phyloP scores from a whole-genome alignment of 176 grass and related monocot species.

The Eragrostis nindensis region DNA sequence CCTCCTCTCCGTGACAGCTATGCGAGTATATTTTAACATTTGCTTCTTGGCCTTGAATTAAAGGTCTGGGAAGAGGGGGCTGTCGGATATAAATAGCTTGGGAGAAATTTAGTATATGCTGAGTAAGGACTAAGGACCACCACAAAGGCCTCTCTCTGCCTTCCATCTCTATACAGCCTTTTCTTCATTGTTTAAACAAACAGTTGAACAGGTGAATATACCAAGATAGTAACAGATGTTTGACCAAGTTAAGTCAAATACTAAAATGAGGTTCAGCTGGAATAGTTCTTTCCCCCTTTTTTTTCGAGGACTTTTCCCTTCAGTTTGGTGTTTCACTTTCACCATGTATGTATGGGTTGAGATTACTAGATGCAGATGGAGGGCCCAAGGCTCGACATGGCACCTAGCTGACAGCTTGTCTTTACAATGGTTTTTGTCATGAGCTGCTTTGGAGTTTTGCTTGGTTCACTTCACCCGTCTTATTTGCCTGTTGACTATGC shows the following conservation, averaged over 20 bases:
- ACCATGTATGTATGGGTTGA: slow-evolving; percentile 16
- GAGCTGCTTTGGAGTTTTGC: slow-evolving; percentile 15
- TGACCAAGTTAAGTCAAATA: slow-evolving; percentile 22
- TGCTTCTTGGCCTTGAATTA: slow-evolving; percentile 42
- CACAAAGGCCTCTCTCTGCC: slow-evolving; percentile 24
- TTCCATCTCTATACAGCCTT: slow-evolving; percentile 21
- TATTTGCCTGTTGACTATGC: slow-evolving; percentile 49
- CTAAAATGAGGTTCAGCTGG: neutral
- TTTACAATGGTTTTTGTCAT: slow-evolving; percentile 33
- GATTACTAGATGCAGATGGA: slow-evolving; percentile 26
- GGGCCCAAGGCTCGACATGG: neutral
- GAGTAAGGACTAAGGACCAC: slow-evolving; percentile 28
- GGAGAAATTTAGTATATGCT: slow-evolving; percentile 9
- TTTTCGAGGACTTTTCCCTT: too few species aligned
- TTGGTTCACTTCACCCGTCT: slow-evolving; percentile 29
- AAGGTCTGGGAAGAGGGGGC: slow-evolving; percentile 32
- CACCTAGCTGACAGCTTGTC: slow-evolving; percentile 34
- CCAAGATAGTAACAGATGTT: neutral
- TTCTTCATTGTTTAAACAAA: slow-evolving; percentile 27
- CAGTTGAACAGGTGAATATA: slow-evolving; percentile 34
- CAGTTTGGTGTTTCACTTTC: neutral
- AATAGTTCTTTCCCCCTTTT: slow-evolving; percentile 20
- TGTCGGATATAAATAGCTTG: slow-evolving; percentile 38
- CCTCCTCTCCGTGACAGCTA: slow-evolving; percentile 53
- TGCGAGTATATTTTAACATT: slow-evolving; percentile 47